Conservation (phyloP, 2,329 filamentous ascomycete species). For the Fusarium virguliforme region DNA sequence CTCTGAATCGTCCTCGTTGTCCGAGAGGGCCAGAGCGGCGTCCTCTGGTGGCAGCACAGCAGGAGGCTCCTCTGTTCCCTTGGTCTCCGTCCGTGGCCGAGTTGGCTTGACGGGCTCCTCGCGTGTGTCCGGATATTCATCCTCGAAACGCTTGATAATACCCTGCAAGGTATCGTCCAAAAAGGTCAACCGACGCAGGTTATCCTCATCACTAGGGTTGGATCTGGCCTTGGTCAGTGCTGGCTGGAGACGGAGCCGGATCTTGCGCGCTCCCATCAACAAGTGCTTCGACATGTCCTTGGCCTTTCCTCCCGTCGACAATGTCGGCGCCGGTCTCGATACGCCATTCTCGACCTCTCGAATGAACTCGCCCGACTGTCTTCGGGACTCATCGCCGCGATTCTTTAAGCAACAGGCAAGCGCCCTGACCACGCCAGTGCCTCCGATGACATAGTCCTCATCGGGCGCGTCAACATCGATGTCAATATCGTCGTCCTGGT, state of each 20-base stretch:
- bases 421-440: slow-evolving; percentile 95
- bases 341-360: slow-evolving; percentile 68
- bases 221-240: slow-evolving; percentile 83
- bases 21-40: slow-evolving; percentile 61
- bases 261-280: slow-evolving; percentile 89
- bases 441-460: slow-evolving; percentile 95
- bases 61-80: slow-evolving; percentile 44
- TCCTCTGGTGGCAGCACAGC: slow-evolving; percentile 50
- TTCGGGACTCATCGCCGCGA: slow-evolving; percentile 73
- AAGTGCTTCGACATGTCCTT: slow-evolving; percentile 96
- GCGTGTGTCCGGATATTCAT: slow-evolving; percentile 93
- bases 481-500: slow-evolving; percentile 65
- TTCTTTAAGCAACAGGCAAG: slow-evolving; percentile 92
- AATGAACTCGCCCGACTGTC: slow-evolving; percentile 68
- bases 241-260: slow-evolving; percentile 85
- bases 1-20: slow-evolving; percentile 66
- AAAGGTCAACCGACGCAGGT: slow-evolving; percentile 88
- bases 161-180: slow-evolving; percentile 89
- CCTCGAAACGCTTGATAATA: slow-evolving; percentile 96
- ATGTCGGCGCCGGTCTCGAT: slow-evolving; percentile 59
- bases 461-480: slow-evolving; percentile 82
- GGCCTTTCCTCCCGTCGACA: slow-evolving; percentile 72
- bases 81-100: slow-evolving; percentile 31
- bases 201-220: slow-evolving; percentile 78
- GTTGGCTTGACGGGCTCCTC: slow-evolving; percentile 52